Conservation (phyloP, 2,329 filamentous ascomycete genomes). For the Pseudogymnoascus sp. region DNA sequence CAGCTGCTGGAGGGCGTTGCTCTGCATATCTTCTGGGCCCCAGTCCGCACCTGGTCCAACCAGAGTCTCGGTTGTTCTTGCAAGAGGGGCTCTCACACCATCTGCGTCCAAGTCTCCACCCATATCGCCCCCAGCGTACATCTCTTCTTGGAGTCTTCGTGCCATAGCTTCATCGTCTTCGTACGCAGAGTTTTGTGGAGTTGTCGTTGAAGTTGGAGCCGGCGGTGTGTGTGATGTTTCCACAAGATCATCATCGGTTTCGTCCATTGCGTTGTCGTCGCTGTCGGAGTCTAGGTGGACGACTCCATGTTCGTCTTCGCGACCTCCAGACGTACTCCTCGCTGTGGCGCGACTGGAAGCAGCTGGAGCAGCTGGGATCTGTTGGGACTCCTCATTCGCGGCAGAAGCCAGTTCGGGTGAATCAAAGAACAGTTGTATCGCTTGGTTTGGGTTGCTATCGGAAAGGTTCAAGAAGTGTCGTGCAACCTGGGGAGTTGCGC, state of each 20-base stretch:
- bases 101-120: constrained; percentile 37
- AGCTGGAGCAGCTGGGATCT: constrained; percentile 23
- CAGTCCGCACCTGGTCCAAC: constrained; percentile 53
- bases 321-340: constrained; percentile 26
- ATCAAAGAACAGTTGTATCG: constrained; percentile 83
- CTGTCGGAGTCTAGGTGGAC: constrained; percentile 74
- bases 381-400: constrained; percentile 15
- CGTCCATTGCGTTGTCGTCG: constrained; percentile 43
- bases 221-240: constrained; percentile 20
- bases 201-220: constrained; percentile 26
- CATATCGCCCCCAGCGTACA: constrained; percentile 54
- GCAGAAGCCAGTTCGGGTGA: constrained; percentile 58
- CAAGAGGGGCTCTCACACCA: constrained; percentile 81
- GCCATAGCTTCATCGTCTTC: constrained; percentile 95
- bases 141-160: constrained; percentile 80
- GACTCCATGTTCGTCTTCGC: constrained; percentile 48
- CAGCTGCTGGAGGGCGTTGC: constrained; percentile 21
- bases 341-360: constrained; percentile 21
- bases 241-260: constrained; percentile 30
- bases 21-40: constrained; percentile 35
- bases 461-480: constrained; percentile 76
- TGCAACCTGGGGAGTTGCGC: constrained; percentile 63
- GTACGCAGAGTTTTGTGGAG: constrained; percentile 31
- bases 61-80: constrained; percentile 81
- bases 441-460: constrained; percentile 75